Evolutionary conservation across 2,329 filamentous ascomycete species (phyloP).

Genomic region (Neodidymelliopsis sp.): DNA sequence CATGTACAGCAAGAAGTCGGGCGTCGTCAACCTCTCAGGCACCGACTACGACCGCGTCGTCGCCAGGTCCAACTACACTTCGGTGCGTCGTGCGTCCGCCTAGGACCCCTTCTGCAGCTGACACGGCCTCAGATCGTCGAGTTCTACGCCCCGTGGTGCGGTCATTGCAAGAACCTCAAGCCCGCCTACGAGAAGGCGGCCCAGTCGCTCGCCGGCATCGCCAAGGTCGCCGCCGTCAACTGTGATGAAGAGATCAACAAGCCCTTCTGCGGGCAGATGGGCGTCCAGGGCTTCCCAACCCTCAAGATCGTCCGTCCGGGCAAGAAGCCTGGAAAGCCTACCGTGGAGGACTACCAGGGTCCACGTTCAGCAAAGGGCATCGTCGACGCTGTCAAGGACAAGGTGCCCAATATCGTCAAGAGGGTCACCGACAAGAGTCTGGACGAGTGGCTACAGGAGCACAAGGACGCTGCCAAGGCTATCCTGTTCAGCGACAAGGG

Average conservation of each 20-base stretch:
- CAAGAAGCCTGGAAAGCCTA: constrained; percentile 79
- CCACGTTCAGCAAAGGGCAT: constrained; percentile 84
- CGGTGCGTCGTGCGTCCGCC: constrained; percentile 64
- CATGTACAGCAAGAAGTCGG: constrained; percentile 85
- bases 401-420: constrained; percentile 92
- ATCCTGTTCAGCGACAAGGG: constrained; percentile 95
- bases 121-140: constrained; percentile 49
- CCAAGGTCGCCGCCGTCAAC: constrained; percentile 92
- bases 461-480: constrained; percentile 78
- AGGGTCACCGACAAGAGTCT: constrained; percentile 80
- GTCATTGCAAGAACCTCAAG: constrained; percentile 95
- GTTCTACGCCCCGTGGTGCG: constrained; percentile 98
- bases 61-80: constrained; percentile 87
- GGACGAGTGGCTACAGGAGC: constrained; percentile 73
- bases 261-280: constrained; percentile 81
- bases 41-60: constrained; percentile 85
- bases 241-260: constrained; percentile 97
- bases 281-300: constrained; percentile 92
- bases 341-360: constrained; percentile 91
- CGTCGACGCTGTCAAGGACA: constrained; percentile 81
- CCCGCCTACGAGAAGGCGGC: constrained; percentile 95
- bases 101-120: neutral
- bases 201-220: constrained; percentile 85
- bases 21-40: constrained; percentile 81
- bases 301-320: constrained; percentile 90